A percentile compares a stretch with the other conserved stretches of the same genome.
Conservation (phyloP, 2,329 filamentous ascomycete genomes). For the Colletotrichum higginsianum region DNA sequence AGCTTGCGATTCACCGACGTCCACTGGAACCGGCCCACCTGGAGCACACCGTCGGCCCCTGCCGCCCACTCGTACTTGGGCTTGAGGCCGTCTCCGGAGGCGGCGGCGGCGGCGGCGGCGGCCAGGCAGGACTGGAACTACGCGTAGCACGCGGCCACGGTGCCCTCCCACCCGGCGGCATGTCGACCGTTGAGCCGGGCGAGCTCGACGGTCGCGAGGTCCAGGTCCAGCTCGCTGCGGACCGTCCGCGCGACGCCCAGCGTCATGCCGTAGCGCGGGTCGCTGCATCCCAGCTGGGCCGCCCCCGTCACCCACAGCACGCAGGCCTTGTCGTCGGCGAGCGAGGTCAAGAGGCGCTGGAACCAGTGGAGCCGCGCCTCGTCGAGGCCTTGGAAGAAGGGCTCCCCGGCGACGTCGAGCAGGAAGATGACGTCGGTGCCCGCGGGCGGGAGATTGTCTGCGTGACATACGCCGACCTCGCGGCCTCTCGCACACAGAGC, state of each 20-base stretch:
- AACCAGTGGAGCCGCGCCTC: neutral
- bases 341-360: too few relatives aligned
- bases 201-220: constrained; percentile 51
- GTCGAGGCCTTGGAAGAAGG: neutral
- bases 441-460: neutral
- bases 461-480: neutral
- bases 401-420: neutral
- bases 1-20: too few relatives aligned
- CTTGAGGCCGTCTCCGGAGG: too few relatives aligned
- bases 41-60: neutral
- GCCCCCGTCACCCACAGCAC: constrained; percentile 51
- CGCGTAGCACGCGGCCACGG: too few relatives aligned
- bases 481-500: constrained; percentile 11
- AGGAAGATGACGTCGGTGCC: neutral
- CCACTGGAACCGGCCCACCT: neutral
- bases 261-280: constrained; percentile 48
- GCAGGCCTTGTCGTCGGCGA: too few relatives aligned
- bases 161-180: too few relatives aligned
- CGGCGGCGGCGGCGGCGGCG: too few relatives aligned
- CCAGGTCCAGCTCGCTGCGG: constrained; percentile 48
- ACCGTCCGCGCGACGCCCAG: constrained; percentile 50
- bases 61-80: too few relatives aligned
- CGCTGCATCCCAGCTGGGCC: constrained; percentile 44
- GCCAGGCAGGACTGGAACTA: too few relatives aligned
- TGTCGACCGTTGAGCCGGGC: constrained; percentile 25